phyloP scores from a whole-genome alignment of 257 asterid genomes.

The Solanum neorickii region DNA sequence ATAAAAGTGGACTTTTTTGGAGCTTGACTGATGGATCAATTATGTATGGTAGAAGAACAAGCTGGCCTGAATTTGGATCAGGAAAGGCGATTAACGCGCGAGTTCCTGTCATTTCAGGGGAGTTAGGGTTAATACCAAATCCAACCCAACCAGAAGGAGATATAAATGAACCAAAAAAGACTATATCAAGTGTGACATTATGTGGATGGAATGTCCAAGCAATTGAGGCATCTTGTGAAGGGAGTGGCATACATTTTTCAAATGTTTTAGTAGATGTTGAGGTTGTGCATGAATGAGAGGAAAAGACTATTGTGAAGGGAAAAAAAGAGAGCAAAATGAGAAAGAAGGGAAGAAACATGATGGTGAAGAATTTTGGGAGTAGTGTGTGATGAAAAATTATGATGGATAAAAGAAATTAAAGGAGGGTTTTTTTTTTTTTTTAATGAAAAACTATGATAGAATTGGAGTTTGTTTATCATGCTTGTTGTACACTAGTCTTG shows the following conservation, averaged over 20 bases:
- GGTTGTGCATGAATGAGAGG: conserved; percentile 46
- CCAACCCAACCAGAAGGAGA: conserved; percentile 99
- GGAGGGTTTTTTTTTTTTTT: neutral
- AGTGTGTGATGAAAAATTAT: neutral
- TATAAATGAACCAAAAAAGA: conserved; percentile 70
- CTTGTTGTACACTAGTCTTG: neutral
- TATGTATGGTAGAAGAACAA: conserved; percentile 73
- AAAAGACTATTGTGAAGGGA: conserved; percentile 10
- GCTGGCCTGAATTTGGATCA: conserved; percentile 82
- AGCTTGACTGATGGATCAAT: conserved; percentile 65
- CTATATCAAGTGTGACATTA: conserved; percentile 71
- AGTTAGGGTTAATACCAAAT: conserved; percentile 71
- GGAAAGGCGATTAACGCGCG: conserved; percentile 75
- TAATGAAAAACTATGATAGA: neutral
- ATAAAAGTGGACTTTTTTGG: conserved; percentile 55
- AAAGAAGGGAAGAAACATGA: neutral
- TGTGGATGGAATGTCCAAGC: conserved; percentile 80
- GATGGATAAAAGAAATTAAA: neutral
- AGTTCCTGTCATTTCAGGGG: conserved; percentile 86
- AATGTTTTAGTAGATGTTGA: conserved; percentile 38
- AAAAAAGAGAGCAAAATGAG: conserved; percentile 6
- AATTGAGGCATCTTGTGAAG: conserved; percentile 76
- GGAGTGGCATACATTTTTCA: conserved; percentile 57
- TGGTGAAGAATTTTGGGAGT: neutral
- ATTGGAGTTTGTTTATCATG: neutral